Evolutionary conservation across 106 monocot genomes (phyloP).

Genomic region (Dactylorhiza incarnata): DNA sequence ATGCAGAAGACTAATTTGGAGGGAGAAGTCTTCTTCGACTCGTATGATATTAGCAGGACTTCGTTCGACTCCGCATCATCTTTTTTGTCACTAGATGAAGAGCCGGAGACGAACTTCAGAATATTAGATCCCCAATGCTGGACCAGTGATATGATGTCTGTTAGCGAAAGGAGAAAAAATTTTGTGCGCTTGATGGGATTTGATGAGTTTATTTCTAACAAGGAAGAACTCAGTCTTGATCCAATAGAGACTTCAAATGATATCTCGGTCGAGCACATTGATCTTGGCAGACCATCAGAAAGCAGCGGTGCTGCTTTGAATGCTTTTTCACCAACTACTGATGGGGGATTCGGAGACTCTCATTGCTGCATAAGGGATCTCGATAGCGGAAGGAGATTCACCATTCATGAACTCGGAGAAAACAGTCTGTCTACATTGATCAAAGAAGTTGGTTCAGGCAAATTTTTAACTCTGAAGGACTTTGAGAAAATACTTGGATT

Average conservation of each 20-base stretch:
- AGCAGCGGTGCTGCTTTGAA: constrained; percentile 20
- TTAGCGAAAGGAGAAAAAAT: constrained; percentile 43
- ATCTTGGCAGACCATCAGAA: constrained; percentile 14
- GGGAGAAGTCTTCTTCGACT: constrained; percentile 49
- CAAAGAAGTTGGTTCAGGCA: constrained; percentile 45
- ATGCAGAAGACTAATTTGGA: constrained; percentile 36
- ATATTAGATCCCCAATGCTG: constrained; percentile 32
- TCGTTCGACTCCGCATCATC: constrained; percentile 28
- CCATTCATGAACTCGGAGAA: constrained; percentile 20
- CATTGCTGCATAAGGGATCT: constrained; percentile 35
- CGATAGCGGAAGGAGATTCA: constrained; percentile 40
- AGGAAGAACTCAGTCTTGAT: not conserved
- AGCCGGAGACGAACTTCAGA: constrained; percentile 7
- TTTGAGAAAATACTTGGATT: constrained; percentile 43
- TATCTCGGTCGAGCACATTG: not conserved
- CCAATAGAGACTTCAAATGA: constrained; percentile 5
- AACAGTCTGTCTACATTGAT: constrained; percentile 26
- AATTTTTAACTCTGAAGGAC: constrained; percentile 39
- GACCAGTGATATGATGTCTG: constrained; percentile 33
- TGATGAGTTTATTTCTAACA: constrained; percentile 19
- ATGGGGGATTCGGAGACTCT: constrained; percentile 4
- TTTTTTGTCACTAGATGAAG: constrained; percentile 5
- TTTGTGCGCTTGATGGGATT: constrained; percentile 42
- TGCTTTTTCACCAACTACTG: constrained; percentile 2
- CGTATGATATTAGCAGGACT: constrained; percentile 20